Evolutionary conservation across 2,329 filamentous ascomycete species (phyloP).

Genomic region (Paraphoma chrysanthemicola): DNA sequence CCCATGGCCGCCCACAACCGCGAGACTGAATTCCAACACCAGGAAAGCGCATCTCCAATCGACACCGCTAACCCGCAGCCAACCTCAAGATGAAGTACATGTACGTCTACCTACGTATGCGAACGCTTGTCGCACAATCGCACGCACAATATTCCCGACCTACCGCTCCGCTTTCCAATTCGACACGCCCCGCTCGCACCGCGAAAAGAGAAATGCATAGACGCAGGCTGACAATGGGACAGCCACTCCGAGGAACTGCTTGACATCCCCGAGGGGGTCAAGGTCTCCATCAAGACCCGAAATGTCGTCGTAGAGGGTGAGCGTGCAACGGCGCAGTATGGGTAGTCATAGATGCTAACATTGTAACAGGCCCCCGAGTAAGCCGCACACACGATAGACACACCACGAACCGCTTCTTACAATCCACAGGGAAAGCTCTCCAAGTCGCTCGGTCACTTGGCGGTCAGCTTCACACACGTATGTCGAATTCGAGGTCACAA

Average conservation of each 20-base stretch:
- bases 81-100: conserved; percentile 97
- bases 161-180: conserved; percentile 6
- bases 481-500: conserved; percentile 13
- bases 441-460: conserved; percentile 96
- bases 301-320: conserved; percentile 97
- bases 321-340: conserved; percentile 51
- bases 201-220: conserved; percentile 19
- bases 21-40: conserved; percentile 18
- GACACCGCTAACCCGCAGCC: conserved; percentile 45
- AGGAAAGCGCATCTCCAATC: conserved; percentile 23
- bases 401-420: conserved; percentile 24
- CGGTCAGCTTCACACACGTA: conserved; percentile 87
- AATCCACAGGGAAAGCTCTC: conserved; percentile 78
- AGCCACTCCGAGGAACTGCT: conserved; percentile 92
- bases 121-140: conserved; percentile 17
- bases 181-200: conserved; percentile 6
- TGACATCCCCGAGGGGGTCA: conserved; percentile 96
- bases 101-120: conserved; percentile 35
- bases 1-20: conserved; percentile 19
- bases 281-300: conserved; percentile 96
- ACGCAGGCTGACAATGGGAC: conserved; percentile 39
- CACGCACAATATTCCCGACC: conserved; percentile 18
- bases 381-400: conserved; percentile 16
- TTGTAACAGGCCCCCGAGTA: conserved; percentile 40
- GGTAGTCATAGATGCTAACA: conserved; percentile 22